Evolutionary conservation across 129 eudicot genomes (phyloP).

Genomic region (Escallonia rubra): DNA sequence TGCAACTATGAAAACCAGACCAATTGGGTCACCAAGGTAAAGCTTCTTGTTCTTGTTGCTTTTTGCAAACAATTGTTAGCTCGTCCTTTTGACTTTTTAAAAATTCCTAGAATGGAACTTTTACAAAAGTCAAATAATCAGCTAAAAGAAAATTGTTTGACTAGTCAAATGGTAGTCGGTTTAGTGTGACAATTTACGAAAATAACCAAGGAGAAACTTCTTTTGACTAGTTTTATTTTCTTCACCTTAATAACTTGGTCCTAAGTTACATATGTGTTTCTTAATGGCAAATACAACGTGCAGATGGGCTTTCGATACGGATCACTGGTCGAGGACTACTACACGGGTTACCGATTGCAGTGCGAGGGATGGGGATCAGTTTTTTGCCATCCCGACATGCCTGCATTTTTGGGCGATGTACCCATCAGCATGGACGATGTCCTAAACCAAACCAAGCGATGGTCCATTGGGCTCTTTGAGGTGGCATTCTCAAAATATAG

Average conservation of each 20-base stretch:
- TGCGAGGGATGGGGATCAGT: conserved; percentile 82
- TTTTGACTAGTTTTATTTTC: too few relatives aligned
- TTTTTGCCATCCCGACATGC: conserved; percentile 62
- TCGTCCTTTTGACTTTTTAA: too few relatives aligned
- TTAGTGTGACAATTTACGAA: too few relatives aligned
- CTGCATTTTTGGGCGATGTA: conserved; percentile 70
- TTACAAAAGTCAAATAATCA: too few relatives aligned
- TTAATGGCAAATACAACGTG: not conserved
- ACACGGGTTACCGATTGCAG: conserved; percentile 56
- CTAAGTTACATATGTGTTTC: not conserved
- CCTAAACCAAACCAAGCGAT: conserved; percentile 60
- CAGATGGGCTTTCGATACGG: conserved; percentile 80
- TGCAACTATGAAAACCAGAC: conserved; percentile 55
- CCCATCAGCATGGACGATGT: conserved; percentile 62
- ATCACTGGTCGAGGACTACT: conserved; percentile 79
- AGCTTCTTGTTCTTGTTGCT: too few relatives aligned
- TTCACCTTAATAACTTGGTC: too few relatives aligned
- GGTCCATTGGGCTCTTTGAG: conserved; percentile 72
- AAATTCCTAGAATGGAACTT: too few relatives aligned
- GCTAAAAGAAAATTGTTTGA: too few relatives aligned
- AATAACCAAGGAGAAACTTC: too few relatives aligned
- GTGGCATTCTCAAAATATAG: conserved; percentile 45
- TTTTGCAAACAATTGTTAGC: too few relatives aligned
- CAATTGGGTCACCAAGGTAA: conserved; percentile 67
- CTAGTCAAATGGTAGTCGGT: too few relatives aligned